phyloP scores from a whole-genome alignment of 1,284 basidiomycete species.

The Sphaerobolus stellatus region DNA sequence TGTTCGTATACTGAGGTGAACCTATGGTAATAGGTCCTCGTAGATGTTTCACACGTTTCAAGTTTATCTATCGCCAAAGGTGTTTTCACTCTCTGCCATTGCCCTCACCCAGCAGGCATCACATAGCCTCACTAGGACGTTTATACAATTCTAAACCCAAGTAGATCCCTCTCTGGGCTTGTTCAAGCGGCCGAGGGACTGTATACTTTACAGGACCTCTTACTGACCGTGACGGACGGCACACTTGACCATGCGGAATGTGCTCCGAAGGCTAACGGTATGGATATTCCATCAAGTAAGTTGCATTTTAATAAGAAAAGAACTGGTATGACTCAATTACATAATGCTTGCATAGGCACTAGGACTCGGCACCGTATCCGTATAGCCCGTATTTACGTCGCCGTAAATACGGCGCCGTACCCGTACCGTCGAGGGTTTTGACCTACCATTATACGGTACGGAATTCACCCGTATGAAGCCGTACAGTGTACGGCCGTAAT shows the following conservation, averaged over 20 bases:
- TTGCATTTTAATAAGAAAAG: not conserved
- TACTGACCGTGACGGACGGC: conserved; percentile 1
- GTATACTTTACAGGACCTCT: too few relatives aligned
- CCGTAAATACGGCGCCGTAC: conserved; percentile 1
- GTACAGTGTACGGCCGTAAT: too few relatives aligned
- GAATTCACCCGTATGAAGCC: not conserved
- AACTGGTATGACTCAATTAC: not conserved
- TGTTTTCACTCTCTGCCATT: conserved; percentile 6
- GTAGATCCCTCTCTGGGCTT: too few relatives aligned
- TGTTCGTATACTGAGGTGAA: not conserved
- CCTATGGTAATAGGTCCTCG: not conserved
- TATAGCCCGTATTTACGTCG: not conserved
- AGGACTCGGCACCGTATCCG: not conserved
- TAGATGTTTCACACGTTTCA: conserved; percentile 5
- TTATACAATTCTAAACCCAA: not conserved
- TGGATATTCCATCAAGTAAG: conserved; percentile 27
- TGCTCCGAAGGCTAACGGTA: conserved; percentile 7
- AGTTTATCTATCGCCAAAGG: conserved; percentile 3
- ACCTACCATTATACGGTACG: not conserved
- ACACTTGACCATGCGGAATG: not conserved
- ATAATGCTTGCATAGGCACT: conserved; percentile 19
- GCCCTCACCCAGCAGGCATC: conserved; percentile 2
- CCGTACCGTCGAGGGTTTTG: not conserved
- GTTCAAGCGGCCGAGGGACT: too few relatives aligned
- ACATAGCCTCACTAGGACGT: not conserved